Conservation (phyloP, 2,329 filamentous ascomycete species). For the Orbilia brochopaga region DNA sequence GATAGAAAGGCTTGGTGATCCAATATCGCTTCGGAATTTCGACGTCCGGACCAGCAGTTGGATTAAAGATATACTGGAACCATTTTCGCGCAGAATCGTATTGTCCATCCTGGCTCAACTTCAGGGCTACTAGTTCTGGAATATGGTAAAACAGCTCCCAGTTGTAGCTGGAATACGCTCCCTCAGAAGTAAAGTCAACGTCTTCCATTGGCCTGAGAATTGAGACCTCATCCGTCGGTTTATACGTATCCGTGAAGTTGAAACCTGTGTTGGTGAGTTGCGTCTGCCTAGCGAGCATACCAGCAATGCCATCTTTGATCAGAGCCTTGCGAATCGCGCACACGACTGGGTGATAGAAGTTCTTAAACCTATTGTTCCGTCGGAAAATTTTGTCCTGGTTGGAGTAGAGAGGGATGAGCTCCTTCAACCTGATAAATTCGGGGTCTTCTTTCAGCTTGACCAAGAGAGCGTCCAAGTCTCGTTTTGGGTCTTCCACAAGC, state of each 20-base stretch:
- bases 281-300: not conserved
- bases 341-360: slow-evolving; percentile 20
- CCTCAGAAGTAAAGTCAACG: slow-evolving; percentile 12
- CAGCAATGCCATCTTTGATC: not conserved
- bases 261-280: slow-evolving; percentile 10
- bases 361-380: slow-evolving; percentile 9
- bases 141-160: slow-evolving; percentile 31
- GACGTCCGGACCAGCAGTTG: slow-evolving; percentile 5
- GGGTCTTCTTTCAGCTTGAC: not conserved
- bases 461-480: not conserved
- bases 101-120: slow-evolving; percentile 13
- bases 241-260: not conserved
- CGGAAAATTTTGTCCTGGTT: not conserved
- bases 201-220: not conserved
- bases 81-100: slow-evolving; percentile 7
- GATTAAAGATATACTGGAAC: slow-evolving; percentile 24
- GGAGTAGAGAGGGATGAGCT: not conserved
- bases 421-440: not conserved
- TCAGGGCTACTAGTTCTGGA: slow-evolving; percentile 4
- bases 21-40: slow-evolving; percentile 15
- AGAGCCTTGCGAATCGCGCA: not conserved
- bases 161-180: slow-evolving; percentile 22
- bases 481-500: not conserved
- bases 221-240: not conserved
- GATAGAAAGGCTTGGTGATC: slow-evolving; percentile 22